Base-by-base conservation (phyloP, 2,329 filamentous ascomycete genomes). In the Plectosphaerella cucumerina region DNA sequence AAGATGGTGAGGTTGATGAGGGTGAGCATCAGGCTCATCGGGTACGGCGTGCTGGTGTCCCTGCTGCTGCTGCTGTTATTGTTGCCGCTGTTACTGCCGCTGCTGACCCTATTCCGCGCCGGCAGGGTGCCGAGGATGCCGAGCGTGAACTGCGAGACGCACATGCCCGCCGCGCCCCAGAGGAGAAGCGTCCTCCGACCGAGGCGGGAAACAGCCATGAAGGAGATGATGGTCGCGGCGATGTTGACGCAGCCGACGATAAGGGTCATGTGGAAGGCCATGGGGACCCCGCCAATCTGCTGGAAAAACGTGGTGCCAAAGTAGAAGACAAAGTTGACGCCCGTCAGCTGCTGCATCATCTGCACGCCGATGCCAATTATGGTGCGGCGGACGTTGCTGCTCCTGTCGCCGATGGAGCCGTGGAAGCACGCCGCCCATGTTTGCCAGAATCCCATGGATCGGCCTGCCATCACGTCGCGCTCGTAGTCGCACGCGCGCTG, bases 1-100 rank as follows among this genome's bases (percentile, higher is more conserved):
- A 87, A 84, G 70, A 91, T 89, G 77, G 87, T 87, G 71, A 91
- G 80, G 71, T 82, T 86, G 65, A 89, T 89, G 73, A 90, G 89
- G 49, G 85, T 81, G 58, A 90, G 87, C 72, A 87, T 80, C 39
- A 82, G 78, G 35, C 60, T 60, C 26, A 31, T 31, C 26, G 26
- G 26, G 26, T 31, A 31, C 26, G 26, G 39, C 67, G n/a, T n/a
- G n/a, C n/a, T n/a, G n/a, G n/a, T n/a, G n/a, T n/a, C n/a, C n/a
- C n/a, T n/a, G 14, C 62, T n/a, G 68, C 69, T 12, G 48, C 48
- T 70, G 47, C 26, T 60, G 48, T 2, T 53, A 48, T 31, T 11
- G 8, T 31, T 31, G 26, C 12, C 26, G n/a, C n/a, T n/a, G n/a
- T n/a, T n/a, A n/a, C n/a, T n/a, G n/a, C n/a, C n/a, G n/a, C n/a